phyloP scores from a whole-genome alignment of 768 basidiomycete genomes.

The Tephrocybe sp. region DNA sequence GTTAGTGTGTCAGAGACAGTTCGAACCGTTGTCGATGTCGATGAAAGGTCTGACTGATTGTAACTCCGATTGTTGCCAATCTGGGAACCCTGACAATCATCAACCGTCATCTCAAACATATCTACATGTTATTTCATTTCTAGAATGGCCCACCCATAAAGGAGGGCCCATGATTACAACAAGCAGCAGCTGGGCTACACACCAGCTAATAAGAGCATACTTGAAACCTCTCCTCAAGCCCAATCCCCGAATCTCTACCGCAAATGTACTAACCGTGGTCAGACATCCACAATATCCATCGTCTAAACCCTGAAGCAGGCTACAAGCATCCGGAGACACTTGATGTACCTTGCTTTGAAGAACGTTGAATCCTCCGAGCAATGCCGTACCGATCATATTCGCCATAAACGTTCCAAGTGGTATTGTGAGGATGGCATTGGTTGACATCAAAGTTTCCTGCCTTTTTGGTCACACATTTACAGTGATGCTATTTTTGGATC shows the following conservation, averaged over 20 bases:
- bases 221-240: conserved; percentile 54
- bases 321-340: conserved; percentile 50
- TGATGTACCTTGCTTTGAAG: conserved; percentile 55
- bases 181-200: conserved; percentile 64
- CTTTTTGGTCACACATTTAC: not conserved
- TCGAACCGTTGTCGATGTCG: conserved; percentile 21
- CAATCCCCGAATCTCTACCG: conserved; percentile 69
- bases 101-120: conserved; percentile 25
- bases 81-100: conserved; percentile 3
- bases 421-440: conserved; percentile 61
- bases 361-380: conserved; percentile 72
- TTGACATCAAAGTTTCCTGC: conserved; percentile 51
- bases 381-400: conserved; percentile 76
- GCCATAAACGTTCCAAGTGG: conserved; percentile 79
- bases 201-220: conserved; percentile 71
- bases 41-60: conserved; percentile 27
- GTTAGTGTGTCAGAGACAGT: conserved; percentile 10
- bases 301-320: conserved; percentile 72
- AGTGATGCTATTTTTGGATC: conserved; percentile 10
- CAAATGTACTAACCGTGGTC: conserved; percentile 93
- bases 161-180: conserved; percentile 72
- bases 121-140: conserved; percentile 48
- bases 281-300: conserved; percentile 97
- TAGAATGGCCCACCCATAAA: conserved; percentile 43
- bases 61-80: conserved; percentile 33